A percentile compares a stretch with the other conserved stretches of the same genome.
Conservation (phyloP, 2,329 filamentous ascomycete species). For the Penicillium brasilianum region DNA sequence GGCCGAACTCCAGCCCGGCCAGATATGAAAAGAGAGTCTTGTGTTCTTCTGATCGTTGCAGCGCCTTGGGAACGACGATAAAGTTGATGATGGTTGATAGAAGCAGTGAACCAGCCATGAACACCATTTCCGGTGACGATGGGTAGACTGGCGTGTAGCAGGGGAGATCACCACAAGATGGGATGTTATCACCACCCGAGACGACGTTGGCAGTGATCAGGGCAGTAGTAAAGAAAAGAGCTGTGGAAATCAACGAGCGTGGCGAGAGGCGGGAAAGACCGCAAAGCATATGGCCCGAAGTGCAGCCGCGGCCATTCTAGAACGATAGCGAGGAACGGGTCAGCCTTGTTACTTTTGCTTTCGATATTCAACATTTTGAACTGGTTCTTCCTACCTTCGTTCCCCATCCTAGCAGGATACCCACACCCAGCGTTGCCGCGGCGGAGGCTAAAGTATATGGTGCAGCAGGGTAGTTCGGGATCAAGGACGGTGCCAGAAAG, state of each 20-base stretch:
- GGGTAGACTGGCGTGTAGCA: slow-evolving; percentile 57
- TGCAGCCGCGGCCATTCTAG: slow-evolving; percentile 57
- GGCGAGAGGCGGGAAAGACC: slow-evolving; percentile 56
- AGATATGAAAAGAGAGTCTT: slow-evolving; percentile 49
- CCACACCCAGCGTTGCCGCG: slow-evolving; percentile 48
- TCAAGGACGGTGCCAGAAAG: slow-evolving; percentile 49
- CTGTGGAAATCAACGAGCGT: slow-evolving; percentile 56
- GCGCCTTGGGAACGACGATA: slow-evolving; percentile 38
- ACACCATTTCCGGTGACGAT: slow-evolving; percentile 38
- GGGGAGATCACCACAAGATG: slow-evolving; percentile 46
- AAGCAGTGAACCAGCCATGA: slow-evolving; percentile 41
- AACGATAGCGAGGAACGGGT: not conserved
- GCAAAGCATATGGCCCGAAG: slow-evolving; percentile 62
- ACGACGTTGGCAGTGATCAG: slow-evolving; percentile 50
- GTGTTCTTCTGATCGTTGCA: slow-evolving; percentile 39
- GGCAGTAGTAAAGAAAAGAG: slow-evolving; percentile 51
- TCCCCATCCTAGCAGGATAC: slow-evolving; percentile 56
- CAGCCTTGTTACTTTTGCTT: not conserved
- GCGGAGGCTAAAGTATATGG: slow-evolving; percentile 42
- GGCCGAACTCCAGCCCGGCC: slow-evolving; percentile 56
- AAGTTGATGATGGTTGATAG: slow-evolving; percentile 41
- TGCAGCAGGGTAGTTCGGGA: slow-evolving; percentile 50
- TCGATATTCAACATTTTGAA: not conserved
- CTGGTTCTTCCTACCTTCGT: slow-evolving; percentile 51
- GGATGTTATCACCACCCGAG: slow-evolving; percentile 44